Evolutionary conservation across 225 moss, liverwort and hornwort species (phyloP).

Genomic region (Antitrichia curtipendula): DNA sequence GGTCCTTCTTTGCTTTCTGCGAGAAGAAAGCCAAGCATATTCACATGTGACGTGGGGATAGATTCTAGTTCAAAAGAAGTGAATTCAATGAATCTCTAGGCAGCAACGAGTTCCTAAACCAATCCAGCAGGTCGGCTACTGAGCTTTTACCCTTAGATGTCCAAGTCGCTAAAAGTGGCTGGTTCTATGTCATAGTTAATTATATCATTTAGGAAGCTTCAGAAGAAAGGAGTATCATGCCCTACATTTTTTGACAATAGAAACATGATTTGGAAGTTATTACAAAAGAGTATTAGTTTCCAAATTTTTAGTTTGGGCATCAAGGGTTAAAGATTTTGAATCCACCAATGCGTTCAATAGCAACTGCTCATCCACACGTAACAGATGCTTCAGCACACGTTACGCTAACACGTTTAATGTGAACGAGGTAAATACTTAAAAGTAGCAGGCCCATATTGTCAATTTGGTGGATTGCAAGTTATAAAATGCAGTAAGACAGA

Average conservation of each 20-base stretch:
- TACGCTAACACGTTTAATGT: background rate
- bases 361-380: background rate
- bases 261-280: background rate
- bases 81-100: background rate
- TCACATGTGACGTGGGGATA: background rate
- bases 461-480: background rate
- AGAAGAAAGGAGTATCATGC: background rate
- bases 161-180: background rate
- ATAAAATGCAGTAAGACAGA: background rate
- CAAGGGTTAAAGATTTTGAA: background rate
- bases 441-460: background rate
- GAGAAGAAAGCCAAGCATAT: background rate
- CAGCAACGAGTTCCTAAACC: background rate
- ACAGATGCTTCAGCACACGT: background rate
- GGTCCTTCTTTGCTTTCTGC: constrained; percentile 47
- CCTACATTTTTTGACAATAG: background rate
- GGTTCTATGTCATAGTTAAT: background rate
- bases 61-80: background rate
- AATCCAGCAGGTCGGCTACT: background rate
- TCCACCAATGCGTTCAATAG: background rate
- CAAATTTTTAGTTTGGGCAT: background rate
- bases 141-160: background rate
- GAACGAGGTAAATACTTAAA: background rate
- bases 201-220: background rate
- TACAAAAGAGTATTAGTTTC: background rate